These are phyloP conservation scores for Penicillium palitans DNA, from an alignment of 2,329 filamentous ascomycete species.

Conservation along the genomic window DNA sequence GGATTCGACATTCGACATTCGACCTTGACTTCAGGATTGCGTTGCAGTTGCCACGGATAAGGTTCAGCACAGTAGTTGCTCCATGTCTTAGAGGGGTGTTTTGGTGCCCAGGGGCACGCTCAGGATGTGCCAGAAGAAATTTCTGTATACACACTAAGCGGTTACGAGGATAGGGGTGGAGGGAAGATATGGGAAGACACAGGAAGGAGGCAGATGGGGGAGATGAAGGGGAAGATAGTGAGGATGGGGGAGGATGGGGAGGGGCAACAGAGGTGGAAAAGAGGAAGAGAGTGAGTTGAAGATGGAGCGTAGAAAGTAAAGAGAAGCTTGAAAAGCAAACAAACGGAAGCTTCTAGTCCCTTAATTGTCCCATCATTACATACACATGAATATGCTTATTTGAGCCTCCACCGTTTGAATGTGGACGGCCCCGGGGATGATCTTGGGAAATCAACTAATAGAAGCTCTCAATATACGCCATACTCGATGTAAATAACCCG, in stretches of 20 bases:
- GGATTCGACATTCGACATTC: not conserved
- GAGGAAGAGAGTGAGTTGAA: not conserved
- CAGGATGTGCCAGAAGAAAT: not conserved
- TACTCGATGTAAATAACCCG: not conserved
- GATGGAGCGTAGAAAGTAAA: not conserved
- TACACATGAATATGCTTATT: not conserved
- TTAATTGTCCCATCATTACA: not conserved
- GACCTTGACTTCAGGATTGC: not conserved
- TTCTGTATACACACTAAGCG: not conserved
- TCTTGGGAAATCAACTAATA: not conserved
- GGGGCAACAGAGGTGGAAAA: not conserved
- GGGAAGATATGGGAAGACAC: not conserved
- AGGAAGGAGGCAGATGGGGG: too few relatives aligned
- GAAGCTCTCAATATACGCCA: not conserved
- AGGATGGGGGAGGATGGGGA: not conserved
- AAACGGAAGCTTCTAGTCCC: not conserved
- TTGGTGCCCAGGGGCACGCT: not conserved
- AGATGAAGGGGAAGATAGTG: too few relatives aligned
- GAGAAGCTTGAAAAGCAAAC: not conserved
- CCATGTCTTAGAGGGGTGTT: not conserved
- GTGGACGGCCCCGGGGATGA: not conserved
- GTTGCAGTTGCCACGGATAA: not conserved
- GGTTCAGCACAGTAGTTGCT: not conserved
- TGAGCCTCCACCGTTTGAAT: not conserved
- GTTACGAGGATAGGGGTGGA: not conserved